Base-by-base conservation (phyloP, 169 alveolate species). In the Theileria equi region DNA sequence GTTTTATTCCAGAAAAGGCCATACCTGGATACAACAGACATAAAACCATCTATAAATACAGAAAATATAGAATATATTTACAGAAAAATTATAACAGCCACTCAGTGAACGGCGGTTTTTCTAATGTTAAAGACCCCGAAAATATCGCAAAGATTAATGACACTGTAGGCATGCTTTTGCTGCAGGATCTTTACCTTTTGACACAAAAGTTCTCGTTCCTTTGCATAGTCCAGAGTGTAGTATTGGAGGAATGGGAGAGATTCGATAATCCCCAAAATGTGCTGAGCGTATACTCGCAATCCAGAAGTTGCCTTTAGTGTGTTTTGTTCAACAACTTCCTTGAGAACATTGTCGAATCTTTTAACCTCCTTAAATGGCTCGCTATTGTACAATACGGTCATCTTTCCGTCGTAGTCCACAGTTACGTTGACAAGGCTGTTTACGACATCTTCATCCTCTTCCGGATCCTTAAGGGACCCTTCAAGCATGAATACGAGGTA, bases 241-340 rank as follows among this genome's bases (percentile, higher is more conserved):
- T 64, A 74, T 61, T 66, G 64, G 62, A 74, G 62, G 36, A 62
- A 74, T 7, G 84, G 84, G 26, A 74, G 23, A 10, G 79, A 50
- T 66, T 74, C 84, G 49, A 74, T 45, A 10, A 74, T 36, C n/a
- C 84, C 84, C 29, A 74, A 38, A n/a, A 74, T 74, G 68, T 74
- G 70, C 64, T 65, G 67, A 0, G 77, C 84, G 40, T 71, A 74
- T 17, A 74, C 61, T 10, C 84, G 64, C 44, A 74, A 40, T 2
- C 80, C 78, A 25, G 84, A 74, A 8, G 79, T 54, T 4, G 80
- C 79, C 7, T 52, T 45, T 44, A 74, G 35, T 32, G 59, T 26
- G 29, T 62, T 28, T 53, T 26, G 34, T 29, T 31, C 36, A 29
- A 66, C 41, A 3, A 69, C 54, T 26, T 70, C 40, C 0, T 64